Evolutionary conservation across 805 yeast species (phyloP), one percentile per base, ranked within the genome.

Genomic region (Saccharomycopsis synnaedendra): DNA sequence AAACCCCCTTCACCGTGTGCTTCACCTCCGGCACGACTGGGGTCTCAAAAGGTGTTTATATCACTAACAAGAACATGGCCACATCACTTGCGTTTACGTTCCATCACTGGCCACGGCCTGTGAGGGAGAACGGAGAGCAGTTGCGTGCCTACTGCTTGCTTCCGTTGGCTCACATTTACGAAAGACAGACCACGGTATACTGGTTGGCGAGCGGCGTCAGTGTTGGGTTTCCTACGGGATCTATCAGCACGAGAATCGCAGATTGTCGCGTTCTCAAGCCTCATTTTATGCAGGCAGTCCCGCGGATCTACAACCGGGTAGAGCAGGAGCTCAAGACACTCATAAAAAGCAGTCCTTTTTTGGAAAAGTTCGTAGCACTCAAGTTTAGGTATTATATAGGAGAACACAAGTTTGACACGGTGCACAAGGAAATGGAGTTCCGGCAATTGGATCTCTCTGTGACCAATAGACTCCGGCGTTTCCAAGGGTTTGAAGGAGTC

Each of bases 11-110:
- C 40, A 32, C 44, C 32, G 42, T 47, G 9, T 9, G 39, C 29
- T 47, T 47, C 64, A 82, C 85, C 9, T 77, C 84, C 0, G 86
- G 86, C 44, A 80, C 86, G 28, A 78, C 85, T n/a, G 89, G 93
- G 48, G 74, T 80, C 40, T 86, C 90, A 52, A 85, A 84, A 66
- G 90, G 90, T 57, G 90, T 81, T 30, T 76, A 78, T 32, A 65
- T 82, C 52, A 70, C 75, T 32, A 88, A 83, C 54, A 61, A 60
- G 43, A 80, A 78, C 54, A 69, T 76, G 11, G 65, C 65, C 8
- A 59, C 71, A 31, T 68, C 68, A 47, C 56, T 61, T 29, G 56
- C 64, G 5, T 59, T 58, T 46, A 53, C 58, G 8, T 54, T 60
- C 5, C 58, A 58, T 37, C 52, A 56, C 35, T 61, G 62, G 4